Conservation (phyloP, 495 filamentous ascomycete species). For the Extremus antarcticus region DNA sequence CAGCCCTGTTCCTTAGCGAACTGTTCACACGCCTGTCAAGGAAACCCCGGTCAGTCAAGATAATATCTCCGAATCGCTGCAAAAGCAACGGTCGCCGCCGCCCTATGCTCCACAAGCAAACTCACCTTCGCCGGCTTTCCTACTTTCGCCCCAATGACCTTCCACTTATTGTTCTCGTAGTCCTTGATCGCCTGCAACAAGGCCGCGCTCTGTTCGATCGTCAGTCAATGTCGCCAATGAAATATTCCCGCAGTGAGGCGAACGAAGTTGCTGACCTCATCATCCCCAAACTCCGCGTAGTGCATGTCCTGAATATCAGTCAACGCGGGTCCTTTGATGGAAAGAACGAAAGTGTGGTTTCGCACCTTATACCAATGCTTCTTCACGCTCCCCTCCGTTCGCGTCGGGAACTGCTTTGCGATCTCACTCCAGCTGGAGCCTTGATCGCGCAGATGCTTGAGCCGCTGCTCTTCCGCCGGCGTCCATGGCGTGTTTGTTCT, state of each 20-base stretch:
- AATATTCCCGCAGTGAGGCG: constrained; percentile 18
- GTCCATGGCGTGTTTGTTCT: constrained; percentile 98
- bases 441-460: constrained; percentile 87
- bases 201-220: constrained; percentile 55
- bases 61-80: not conserved
- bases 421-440: constrained; percentile 96
- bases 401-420: constrained; percentile 88
- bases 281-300: constrained; percentile 96
- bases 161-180: constrained; percentile 98
- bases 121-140: constrained; percentile 91
- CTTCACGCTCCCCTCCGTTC: constrained; percentile 96
- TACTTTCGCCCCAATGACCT: constrained; percentile 88
- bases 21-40: constrained; percentile 78
- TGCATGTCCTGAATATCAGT: constrained; percentile 71
- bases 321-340: constrained; percentile 12
- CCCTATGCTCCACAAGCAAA: not conserved
- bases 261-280: constrained; percentile 60
- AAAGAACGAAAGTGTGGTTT: constrained; percentile 10
- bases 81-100: too few relatives aligned
- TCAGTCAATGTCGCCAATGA: constrained; percentile 19
- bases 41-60: not conserved
- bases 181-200: constrained; percentile 92
- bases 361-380: constrained; percentile 99
- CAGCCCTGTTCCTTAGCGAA: constrained; percentile 84
- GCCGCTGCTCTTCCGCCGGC: constrained; percentile 77